Percentiles rank a stretch among this genome's conserved stretches.
These are phyloP conservation scores for Pestalotiopsis fici DNA, from an alignment of 2,329 filamentous ascomycete genomes.

Conservation along the genomic window DNA sequence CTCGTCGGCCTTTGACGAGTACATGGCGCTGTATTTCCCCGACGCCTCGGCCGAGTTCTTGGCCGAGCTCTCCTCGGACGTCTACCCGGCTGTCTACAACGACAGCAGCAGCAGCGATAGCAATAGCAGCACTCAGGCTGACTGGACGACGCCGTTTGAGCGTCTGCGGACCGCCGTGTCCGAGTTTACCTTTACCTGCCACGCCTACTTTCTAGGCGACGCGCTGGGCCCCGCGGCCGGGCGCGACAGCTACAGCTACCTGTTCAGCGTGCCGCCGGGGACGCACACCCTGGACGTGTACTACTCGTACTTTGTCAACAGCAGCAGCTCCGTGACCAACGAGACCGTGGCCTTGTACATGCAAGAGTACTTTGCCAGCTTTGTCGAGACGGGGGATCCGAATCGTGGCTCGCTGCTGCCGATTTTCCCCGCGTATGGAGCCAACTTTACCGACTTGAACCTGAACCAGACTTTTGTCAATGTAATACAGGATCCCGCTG, in stretches of 20 bases:
- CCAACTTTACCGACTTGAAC: not conserved
- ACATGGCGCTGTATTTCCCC: slow-evolving; percentile 8
- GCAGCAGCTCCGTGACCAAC: slow-evolving; percentile 4
- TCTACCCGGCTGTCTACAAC: slow-evolving; percentile 3
- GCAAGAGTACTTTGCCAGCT: slow-evolving; percentile 6
- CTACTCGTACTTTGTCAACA: slow-evolving; percentile 5
- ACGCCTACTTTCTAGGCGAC: not conserved
- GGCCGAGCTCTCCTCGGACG: not conserved
- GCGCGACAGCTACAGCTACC: slow-evolving; percentile 3
- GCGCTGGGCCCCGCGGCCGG: not conserved
- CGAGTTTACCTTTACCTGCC: slow-evolving; percentile 2
- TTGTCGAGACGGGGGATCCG: not conserved
- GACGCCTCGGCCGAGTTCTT: not conserved
- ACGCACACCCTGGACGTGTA: slow-evolving; percentile 4
- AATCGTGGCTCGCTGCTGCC: slow-evolving; percentile 1
- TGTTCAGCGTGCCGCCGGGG: slow-evolving; percentile 6
- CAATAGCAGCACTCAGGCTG: too few relatives aligned
- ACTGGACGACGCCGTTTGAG: slow-evolving; percentile 3
- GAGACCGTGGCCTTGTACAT: slow-evolving; percentile 3
- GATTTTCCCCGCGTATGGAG: not conserved
- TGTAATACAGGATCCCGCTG: not conserved
- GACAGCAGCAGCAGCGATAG: not conserved
- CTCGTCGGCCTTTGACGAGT: slow-evolving; percentile 3
- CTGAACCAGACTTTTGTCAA: slow-evolving; percentile 5
- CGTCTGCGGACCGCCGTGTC: not conserved